Base-by-base conservation (phyloP, 345 rosid genomes). In the Clausena lansium region DNA sequence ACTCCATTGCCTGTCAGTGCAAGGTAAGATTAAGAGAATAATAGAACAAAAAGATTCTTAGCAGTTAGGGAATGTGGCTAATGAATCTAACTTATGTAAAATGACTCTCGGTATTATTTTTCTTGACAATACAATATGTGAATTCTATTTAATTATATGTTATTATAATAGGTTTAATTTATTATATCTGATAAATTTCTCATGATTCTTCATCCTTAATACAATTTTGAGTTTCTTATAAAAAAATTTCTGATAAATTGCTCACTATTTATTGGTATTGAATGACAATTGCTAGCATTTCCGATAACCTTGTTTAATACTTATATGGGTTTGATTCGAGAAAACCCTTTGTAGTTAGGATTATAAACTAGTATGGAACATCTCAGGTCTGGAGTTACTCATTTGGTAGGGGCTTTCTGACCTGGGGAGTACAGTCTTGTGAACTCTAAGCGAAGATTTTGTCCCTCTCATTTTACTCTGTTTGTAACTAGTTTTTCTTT, bases 1-100 rank as follows among this genome's bases (percentile, higher is more conserved):
- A 77, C 54, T 82, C 81, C 70, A 28, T 86, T 80, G 81, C 91
- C 79, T 22, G 57, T 76, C 84, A 83, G 72, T 86, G 89, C 81
- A 77, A 88, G 97, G 99, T 95, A 85, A 83, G 81, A 75, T 61
- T 32, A 14, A 64, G 25, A 39, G 55, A 20, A 38, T 50, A 20
- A 14, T 30, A 38, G n/a, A 6, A 73, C 32, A 52, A 66, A 39
- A 62, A 36, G 65, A 39, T 68, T 41, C 22, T 57, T 36, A 57
- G 13, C 14, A 47, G 7, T 63, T 45, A 63, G 27, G 22, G n/a
- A 25, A 24, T 32, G 13, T 64, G 54, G 20, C 19, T 39, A 58
- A 68, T 25, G 71, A 8, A 45, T 68, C 57, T 41, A 45, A 8
- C 45, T 24, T 7, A 38, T 27, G 24, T 69, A 45, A 45, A 52